Evolutionary conservation across 768 basidiomycete genomes (phyloP).

Genomic region (Boletellus sp.): DNA sequence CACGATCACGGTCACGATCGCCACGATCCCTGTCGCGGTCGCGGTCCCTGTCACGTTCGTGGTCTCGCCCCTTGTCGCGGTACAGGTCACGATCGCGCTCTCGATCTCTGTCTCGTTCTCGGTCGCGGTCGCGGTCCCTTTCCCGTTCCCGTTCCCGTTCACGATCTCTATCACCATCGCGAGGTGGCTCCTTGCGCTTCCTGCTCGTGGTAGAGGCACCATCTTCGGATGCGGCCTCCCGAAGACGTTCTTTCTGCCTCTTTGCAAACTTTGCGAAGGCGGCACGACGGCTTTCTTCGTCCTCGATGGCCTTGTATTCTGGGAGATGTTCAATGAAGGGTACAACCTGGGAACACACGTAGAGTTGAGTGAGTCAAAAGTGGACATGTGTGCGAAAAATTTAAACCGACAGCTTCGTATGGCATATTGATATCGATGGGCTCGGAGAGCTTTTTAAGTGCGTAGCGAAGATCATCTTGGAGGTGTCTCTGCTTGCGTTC

Average conservation of each 20-base stretch:
- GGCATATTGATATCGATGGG: constrained; percentile 69
- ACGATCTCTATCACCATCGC: constrained; percentile 48
- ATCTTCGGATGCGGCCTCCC: constrained; percentile 76
- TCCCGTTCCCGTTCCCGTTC: constrained; percentile 39
- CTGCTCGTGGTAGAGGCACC: constrained; percentile 77
- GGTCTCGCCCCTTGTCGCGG: constrained; percentile 32
- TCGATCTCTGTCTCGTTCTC: constrained; percentile 23
- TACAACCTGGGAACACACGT: constrained; percentile 45
- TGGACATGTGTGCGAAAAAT: background rate
- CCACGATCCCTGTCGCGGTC: constrained; percentile 39
- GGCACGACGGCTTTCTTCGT: constrained; percentile 75
- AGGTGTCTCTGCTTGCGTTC: constrained; percentile 84
- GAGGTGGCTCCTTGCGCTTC: constrained; percentile 69
- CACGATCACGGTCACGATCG: constrained; percentile 45
- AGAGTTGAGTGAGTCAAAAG: background rate
- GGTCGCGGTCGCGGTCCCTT: constrained; percentile 26
- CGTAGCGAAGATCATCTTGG: constrained; percentile 95
- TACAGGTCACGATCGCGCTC: constrained; percentile 27
- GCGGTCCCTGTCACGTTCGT: constrained; percentile 39
- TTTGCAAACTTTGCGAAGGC: constrained; percentile 89
- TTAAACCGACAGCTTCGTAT: constrained; percentile 71
- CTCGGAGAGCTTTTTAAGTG: constrained; percentile 84
- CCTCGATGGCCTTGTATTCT: constrained; percentile 84
- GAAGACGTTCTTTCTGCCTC: constrained; percentile 87
- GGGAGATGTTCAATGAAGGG: constrained; percentile 77